phyloP scores from a whole-genome alignment of 805 yeast species.

The Kodamaea leandrae region DNA sequence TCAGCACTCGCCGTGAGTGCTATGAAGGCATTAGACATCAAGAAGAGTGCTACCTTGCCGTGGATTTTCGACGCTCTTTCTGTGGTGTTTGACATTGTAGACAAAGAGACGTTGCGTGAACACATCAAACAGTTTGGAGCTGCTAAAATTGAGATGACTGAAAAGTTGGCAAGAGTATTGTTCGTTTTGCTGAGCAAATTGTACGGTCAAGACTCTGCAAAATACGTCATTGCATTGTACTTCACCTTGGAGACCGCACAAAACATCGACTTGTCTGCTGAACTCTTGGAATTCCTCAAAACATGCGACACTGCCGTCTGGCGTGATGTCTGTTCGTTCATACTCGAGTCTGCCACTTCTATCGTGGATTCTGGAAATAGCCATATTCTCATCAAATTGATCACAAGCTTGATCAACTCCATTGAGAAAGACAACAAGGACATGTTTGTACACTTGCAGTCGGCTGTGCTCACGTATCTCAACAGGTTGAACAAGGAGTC shows the following conservation, averaged over 20 bases:
- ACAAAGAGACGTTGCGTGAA: background rate
- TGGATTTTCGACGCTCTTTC: conserved; percentile 6
- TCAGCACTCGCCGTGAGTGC: conserved; percentile 5
- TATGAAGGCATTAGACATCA: conserved; percentile 1
- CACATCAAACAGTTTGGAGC: conserved; percentile 3
- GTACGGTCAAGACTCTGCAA: conserved; percentile 1
- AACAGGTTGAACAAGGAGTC: conserved; percentile 1
- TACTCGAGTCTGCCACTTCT: background rate
- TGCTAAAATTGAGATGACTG: background rate
- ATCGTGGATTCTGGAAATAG: background rate
- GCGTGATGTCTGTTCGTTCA: conserved; percentile 4
- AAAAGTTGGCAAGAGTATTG: background rate
- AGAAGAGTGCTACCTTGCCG: background rate
- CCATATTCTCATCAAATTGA: background rate
- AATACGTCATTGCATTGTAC: conserved; percentile 7
- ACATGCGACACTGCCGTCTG: background rate
- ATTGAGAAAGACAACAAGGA: conserved; percentile 1
- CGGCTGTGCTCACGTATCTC: conserved; percentile 19
- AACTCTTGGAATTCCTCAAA: background rate
- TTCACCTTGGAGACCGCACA: conserved; percentile 5
- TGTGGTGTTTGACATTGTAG: background rate
- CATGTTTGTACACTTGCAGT: conserved; percentile 28
- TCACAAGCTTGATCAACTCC: conserved; percentile 1
- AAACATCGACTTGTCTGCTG: conserved; percentile 1
- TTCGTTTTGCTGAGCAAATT: conserved; percentile 5